Evolutionary conservation across 352 stramenopile species (phyloP), one percentile per base, ranked within the genome.

Genomic region (Phytophthora foliorum): DNA sequence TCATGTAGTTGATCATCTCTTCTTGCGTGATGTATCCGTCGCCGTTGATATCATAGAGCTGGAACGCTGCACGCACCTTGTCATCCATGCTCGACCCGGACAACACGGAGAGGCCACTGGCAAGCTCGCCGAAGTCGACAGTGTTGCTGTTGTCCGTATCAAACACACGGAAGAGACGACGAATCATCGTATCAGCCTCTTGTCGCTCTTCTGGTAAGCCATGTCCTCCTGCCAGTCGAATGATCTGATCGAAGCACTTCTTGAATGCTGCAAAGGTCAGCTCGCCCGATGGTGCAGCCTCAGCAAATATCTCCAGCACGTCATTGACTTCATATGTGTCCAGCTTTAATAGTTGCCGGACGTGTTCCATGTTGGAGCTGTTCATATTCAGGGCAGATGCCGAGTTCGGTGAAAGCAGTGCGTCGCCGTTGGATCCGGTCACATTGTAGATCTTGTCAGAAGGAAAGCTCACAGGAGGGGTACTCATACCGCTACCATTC

Each of bases 1-100:
- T 94, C 84, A 96, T 89, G 74, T 96, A 96, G 63, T 74, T 92
- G 32, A 90, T 77, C 86, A 97, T 95, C 66, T 97, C 90, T 48
- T 94, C 86, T 60, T 91, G 69, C 31, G 86, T 92, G 46, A 96
- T 96, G 72, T 82, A 96, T 3, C 88, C 88, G 63, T 95, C 86
- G 48, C 84, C 83, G 62, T 95, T 94, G 57, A 92, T 82, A 58
- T 97, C 88, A 54, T 96, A 95, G 29, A 97, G 64, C 45, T 91
- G 84, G 58, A 97, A 97, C 3, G 86, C 89, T 41, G 88, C 90
- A 48, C 86, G 78, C 61, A 95, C 87, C 41, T 95, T 95, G 55
- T 95, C 88, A 44, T 96, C 89, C 82, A 95, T 94, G 50, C 75
- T 91, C 31, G 88, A 95, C 19, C 89, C 90, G 4, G 84, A 95